Base-by-base conservation (phyloP, 1,284 basidiomycete genomes). In the Athelia psychrophila region DNA sequence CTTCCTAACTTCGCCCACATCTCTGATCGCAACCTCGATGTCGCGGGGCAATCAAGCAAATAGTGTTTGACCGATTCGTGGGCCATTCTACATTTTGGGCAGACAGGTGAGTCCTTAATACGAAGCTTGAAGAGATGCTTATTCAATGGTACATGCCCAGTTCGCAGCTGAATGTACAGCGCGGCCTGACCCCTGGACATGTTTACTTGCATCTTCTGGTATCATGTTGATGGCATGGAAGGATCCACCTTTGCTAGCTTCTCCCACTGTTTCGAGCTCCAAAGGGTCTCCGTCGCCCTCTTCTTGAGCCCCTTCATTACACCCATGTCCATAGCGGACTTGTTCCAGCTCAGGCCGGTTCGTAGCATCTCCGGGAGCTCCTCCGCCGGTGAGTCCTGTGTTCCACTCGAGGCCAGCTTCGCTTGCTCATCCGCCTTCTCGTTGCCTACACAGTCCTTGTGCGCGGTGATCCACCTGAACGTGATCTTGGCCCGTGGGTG, bases 101-200 rank as follows among this genome's bases (percentile, higher is more conserved):
- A 70, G 4, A 42, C 20, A 5, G 56, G 52, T 8, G 57, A 55
- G 20, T 53, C 45, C 3, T 53, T 44, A 13, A 47, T 47, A 0
- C 49, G n/a, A 9, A 69, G 64, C 4, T 55, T 48, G 40, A 59
- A 44, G 0, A 69, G 61, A 54, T 69, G 56, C 2, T 52, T 20
- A 36, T 63, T 55, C 2, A 70, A 62, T 0, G 65, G 60, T 2
- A 57, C 54, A 40, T 67, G 64, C 4, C 64, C 63, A 0, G 64
- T 61, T 10, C 63, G 60, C 0, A 70, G 63, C 46, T 70, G 68
- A 16, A 63, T 51, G 12, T 69, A 56, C 0, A 66, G 32, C 32
- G 44, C 56, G 13, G 60, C 53, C 0, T 61, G 58, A 2, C 23
- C 24, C 1, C 52, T 47, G 1, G 52, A 18, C 1, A 58, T 35